Conservation (phyloP, 78 protist species). For the Dictyostelium brefeldianum region DNA sequence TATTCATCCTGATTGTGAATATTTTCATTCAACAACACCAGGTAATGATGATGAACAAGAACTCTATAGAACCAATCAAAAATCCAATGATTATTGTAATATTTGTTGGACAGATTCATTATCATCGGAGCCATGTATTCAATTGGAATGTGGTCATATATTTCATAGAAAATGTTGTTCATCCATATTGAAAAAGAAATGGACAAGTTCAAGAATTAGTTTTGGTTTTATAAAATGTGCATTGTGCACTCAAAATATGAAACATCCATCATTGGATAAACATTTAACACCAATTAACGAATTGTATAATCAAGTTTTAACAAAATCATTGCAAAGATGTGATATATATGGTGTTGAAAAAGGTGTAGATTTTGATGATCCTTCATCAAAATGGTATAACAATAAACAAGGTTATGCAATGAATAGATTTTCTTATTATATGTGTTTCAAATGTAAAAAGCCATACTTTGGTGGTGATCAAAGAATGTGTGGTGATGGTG, state of each 20-base stretch:
- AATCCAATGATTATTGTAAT: constrained; percentile 81
- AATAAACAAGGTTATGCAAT: constrained; percentile 67
- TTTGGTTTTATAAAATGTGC: constrained; percentile 90
- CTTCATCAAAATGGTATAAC: constrained; percentile 58
- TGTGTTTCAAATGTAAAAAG: constrained; percentile 82
- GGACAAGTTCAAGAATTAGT: constrained; percentile 85
- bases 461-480: constrained; percentile 90
- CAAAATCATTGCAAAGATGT: constrained; percentile 45
- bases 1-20: constrained; percentile 57
- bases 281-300: constrained; percentile 22
- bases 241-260: constrained; percentile 62
- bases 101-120: constrained; percentile 90
- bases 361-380: constrained; percentile 62
- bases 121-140: constrained; percentile 72
- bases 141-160: constrained; percentile 87
- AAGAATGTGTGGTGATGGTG: constrained; percentile 76
- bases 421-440: constrained; percentile 71
- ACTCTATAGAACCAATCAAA: not conserved
- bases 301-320: not conserved
- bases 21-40: not conserved
- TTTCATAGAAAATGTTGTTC: constrained; percentile 75
- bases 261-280: constrained; percentile 45
- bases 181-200: constrained; percentile 48
- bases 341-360: constrained; percentile 26
- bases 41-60: not conserved